phyloP scores from a whole-genome alignment of 345 rosid genomes.

The Salix koriyanagi region DNA sequence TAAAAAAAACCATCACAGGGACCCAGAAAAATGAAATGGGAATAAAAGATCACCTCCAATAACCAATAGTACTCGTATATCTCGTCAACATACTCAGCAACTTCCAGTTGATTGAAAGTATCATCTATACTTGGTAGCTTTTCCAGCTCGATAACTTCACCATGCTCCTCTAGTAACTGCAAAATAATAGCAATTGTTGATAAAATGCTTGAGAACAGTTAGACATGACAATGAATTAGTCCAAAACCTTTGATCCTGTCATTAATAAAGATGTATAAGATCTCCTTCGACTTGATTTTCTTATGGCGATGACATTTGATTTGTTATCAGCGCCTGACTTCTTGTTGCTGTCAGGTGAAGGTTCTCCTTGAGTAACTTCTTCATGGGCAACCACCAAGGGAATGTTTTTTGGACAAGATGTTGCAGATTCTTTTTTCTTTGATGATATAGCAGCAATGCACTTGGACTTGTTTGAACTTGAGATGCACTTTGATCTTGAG shows the following conservation, averaged over 20 bases:
- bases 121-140: conserved; percentile 71
- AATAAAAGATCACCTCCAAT: conserved; percentile 53
- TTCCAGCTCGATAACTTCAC: conserved; percentile 39
- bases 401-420: conserved; percentile 29
- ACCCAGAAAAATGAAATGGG: background rate
- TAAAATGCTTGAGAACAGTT: conserved; percentile 6
- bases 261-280: conserved; percentile 79
- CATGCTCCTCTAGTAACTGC: conserved; percentile 51
- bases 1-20: background rate
- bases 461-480: conserved; percentile 24
- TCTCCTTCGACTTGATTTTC: conserved; percentile 71
- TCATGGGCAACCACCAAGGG: conserved; percentile 35
- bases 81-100: conserved; percentile 92
- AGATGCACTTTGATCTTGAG: conserved; percentile 28
- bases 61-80: conserved; percentile 89
- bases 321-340: conserved; percentile 22
- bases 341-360: conserved; percentile 27
- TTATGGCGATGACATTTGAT: conserved; percentile 31
- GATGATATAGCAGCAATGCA: conserved; percentile 32
- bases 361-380: conserved; percentile 33
- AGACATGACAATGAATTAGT: conserved; percentile 3
- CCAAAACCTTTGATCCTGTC: conserved; percentile 66
- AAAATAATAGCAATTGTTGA: conserved; percentile 20
- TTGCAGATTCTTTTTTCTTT: conserved; percentile 25
- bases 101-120: conserved; percentile 75